A percentile compares a stretch with the other conserved stretches of the same genome.
phyloP scores from a whole-genome alignment of 1,139 yeast genomes.

The Yarrowia galli region DNA sequence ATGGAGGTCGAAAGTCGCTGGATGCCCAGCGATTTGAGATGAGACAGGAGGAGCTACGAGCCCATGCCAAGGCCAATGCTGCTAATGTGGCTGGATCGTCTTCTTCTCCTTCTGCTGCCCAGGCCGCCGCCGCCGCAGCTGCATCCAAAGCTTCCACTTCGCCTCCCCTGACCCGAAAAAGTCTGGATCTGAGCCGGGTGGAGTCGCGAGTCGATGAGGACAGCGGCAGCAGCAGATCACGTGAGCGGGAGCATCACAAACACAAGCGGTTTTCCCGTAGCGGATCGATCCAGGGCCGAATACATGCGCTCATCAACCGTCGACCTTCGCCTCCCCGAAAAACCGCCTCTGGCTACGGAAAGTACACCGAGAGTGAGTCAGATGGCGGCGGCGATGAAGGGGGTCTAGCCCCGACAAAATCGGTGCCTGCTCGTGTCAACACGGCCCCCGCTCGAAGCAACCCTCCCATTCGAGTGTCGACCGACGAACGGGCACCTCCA shows the following conservation, averaged over 20 bases:
- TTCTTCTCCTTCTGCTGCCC: not conserved
- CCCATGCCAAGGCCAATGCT: constrained; percentile 29
- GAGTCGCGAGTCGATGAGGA: constrained; percentile 26
- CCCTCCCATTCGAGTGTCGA: constrained; percentile 6
- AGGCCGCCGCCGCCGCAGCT: constrained; percentile 10
- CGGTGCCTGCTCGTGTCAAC: constrained; percentile 30
- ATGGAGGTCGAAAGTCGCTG: constrained; percentile 15
- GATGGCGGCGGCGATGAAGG: constrained; percentile 34
- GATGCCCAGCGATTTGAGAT: constrained; percentile 36
- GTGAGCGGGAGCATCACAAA: constrained; percentile 28
- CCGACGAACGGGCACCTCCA: constrained; percentile 38
- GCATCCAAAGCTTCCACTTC: constrained; percentile 9
- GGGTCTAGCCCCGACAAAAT: constrained; percentile 8
- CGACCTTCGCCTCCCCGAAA: constrained; percentile 59
- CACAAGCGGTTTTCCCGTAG: constrained; percentile 34
- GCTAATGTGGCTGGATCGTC: not conserved
- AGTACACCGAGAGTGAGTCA: constrained; percentile 60
- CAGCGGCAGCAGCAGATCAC: constrained; percentile 9
- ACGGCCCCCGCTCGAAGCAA: constrained; percentile 20
- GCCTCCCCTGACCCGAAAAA: constrained; percentile 13
- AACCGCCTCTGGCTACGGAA: constrained; percentile 80
- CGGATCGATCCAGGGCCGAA: constrained; percentile 63
- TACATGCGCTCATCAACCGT: constrained; percentile 63
- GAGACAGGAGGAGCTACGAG: constrained; percentile 35
- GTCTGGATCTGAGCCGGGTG: constrained; percentile 24